A percentile compares a stretch with the other conserved stretches of the same genome.
Conservation (phyloP, 495 filamentous ascomycete genomes). For the Rhypophila decipiens region DNA sequence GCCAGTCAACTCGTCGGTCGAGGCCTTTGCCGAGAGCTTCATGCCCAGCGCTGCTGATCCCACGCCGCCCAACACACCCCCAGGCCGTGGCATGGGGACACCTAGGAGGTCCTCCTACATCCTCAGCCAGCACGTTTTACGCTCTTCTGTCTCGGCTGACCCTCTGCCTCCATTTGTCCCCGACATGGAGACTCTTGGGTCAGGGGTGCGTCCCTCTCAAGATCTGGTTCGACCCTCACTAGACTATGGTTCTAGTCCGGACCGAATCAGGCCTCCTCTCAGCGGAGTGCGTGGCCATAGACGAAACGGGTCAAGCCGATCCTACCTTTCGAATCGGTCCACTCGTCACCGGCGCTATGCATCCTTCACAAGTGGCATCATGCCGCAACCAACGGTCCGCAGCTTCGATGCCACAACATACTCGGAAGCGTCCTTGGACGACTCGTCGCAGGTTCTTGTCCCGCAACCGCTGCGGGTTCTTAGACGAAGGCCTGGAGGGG, state of each 20-base stretch:
- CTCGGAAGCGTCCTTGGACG: conserved; percentile 37
- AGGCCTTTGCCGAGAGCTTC: conserved; percentile 43
- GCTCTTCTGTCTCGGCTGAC: conserved; percentile 20
- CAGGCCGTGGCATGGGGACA: conserved; percentile 32
- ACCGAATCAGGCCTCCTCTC: conserved; percentile 22
- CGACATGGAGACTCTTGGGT: conserved; percentile 28
- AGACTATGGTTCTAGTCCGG: conserved; percentile 18
- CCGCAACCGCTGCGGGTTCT: conserved; percentile 57
- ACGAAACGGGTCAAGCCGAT: conserved; percentile 33
- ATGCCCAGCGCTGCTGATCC: conserved; percentile 36
- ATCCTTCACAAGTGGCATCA: conserved; percentile 68
- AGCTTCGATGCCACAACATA: conserved; percentile 55
- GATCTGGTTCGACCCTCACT: conserved; percentile 28
- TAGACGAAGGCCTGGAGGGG: conserved; percentile 79
- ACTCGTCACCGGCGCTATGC: conserved; percentile 41
- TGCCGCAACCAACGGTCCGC: conserved; percentile 49
- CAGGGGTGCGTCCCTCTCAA: conserved; percentile 19
- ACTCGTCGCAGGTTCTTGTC: conserved; percentile 28
- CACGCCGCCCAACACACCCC: conserved; percentile 51
- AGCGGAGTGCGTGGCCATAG: conserved; percentile 30
- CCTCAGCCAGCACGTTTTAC: conserved; percentile 35
- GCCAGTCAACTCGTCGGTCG: conserved; percentile 39
- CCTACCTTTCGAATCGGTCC: conserved; percentile 33
- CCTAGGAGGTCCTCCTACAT: conserved; percentile 47
- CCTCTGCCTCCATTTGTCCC: conserved; percentile 35